Evolutionary conservation across 352 stramenopile genomes (phyloP), one percentile per base, ranked within the genome.

Genomic region (Phytophthora hibernalis): DNA sequence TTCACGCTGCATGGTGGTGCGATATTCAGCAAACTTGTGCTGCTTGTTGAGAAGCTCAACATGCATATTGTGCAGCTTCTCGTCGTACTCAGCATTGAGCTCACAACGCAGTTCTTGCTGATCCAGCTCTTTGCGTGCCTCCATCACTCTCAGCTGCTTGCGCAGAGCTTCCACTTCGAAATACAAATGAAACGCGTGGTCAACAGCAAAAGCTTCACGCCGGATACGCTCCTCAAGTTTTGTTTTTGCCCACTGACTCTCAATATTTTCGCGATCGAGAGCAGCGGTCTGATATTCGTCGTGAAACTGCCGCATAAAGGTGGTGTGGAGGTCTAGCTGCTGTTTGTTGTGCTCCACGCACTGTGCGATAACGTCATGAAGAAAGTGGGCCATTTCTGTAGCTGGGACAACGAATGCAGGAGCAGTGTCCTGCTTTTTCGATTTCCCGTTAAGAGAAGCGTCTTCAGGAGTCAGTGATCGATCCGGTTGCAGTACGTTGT

Each of bases 11-110:
- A 93, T 81, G 20, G 68, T 61, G 13, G 76, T 60, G 15, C 83
- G 80, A 48, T 85, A 91, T 28, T 82, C 79, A 5, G 87, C 82
- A 16, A 93, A 93, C 30, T 89, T 74, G 5, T 85, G 77, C 52
- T 91, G 74, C 26, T 82, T 87, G 16, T 74, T 51, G 7, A 90
- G 48, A 7, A 93, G 38, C 13, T 90, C 72, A 1, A 74, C 54
- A 21, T 86, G 79, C 65, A 91, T 82, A 1, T 75, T 65, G 2
- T 67, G 70, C 9, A 94, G 61, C 18, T 86, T 84, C n/a, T 70
- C 51, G n/a, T 87, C 80, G 66, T 86, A 93, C 11, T 82, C 80
- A 13, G 65, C 58, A 8, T 68, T 68, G 12, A 94, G 63, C 12
- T 89, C 63, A 28, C 76, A 82, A 1, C 79, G 64, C 11, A 92